These are phyloP conservation scores for Penicillium desertorum DNA, from an alignment of 495 filamentous ascomycete genomes.

Conservation along the genomic window DNA sequence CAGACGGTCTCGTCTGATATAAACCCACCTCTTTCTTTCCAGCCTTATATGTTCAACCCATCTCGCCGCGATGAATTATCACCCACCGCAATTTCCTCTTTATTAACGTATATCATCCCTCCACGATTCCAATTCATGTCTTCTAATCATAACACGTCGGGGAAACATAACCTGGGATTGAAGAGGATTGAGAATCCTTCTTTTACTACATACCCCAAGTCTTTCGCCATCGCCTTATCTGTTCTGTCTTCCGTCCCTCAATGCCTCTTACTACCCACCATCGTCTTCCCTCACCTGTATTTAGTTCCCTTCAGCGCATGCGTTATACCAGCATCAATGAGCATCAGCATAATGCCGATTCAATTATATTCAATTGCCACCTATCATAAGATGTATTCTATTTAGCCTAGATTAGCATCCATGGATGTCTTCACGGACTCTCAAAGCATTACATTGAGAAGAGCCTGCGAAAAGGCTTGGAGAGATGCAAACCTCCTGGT, in stretches of 20 bases:
- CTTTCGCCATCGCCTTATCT: constrained; percentile 7
- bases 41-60: constrained; percentile 1
- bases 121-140: constrained; percentile 7
- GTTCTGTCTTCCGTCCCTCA: constrained; percentile 14
- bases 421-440: background rate
- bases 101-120: constrained; percentile 6
- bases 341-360: constrained; percentile 34
- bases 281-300: constrained; percentile 24
- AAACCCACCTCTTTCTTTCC: background rate
- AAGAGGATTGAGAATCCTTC: constrained; percentile 3
- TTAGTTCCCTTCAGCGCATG: constrained; percentile 34
- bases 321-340: constrained; percentile 37
- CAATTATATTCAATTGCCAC: constrained; percentile 7
- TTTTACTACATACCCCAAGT: constrained; percentile 3
- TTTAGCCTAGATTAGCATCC: background rate
- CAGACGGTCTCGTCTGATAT: background rate
- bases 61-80: background rate
- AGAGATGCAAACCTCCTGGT: too few relatives aligned
- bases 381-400: background rate
- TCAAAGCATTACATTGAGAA: background rate
- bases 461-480: background rate
- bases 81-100: background rate
- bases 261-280: constrained; percentile 7
- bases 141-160: constrained; percentile 8
- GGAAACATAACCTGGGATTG: constrained; percentile 4